Evolutionary conservation across 1,284 basidiomycete species (phyloP).

Genomic region (Cryptococcus sp.): DNA sequence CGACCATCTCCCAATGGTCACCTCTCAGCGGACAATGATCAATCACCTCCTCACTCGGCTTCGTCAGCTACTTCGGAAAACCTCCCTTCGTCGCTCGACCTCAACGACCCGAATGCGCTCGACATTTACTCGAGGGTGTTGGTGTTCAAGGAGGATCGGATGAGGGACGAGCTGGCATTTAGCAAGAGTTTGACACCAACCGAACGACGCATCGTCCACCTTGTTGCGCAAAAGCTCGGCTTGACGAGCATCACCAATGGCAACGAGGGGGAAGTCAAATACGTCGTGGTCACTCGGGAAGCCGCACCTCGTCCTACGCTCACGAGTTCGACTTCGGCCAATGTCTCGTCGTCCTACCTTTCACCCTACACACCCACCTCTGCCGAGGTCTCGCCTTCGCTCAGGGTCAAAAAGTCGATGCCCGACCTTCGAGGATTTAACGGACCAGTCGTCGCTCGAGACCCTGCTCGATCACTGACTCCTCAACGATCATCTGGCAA

Average conservation of each 20-base stretch:
- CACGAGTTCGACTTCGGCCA: constrained; percentile 52
- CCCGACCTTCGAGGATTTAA: constrained; percentile 53
- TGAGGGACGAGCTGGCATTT: constrained; percentile 96
- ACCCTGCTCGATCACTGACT: constrained; percentile 69
- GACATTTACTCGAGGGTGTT: constrained; percentile 96
- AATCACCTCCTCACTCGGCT: constrained; percentile 54
- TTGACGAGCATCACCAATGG: constrained; percentile 92
- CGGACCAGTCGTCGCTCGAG: constrained; percentile 64
- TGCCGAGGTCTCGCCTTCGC: constrained; percentile 54
- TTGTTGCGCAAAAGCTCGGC: constrained; percentile 91
- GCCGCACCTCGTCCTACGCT: constrained; percentile 31
- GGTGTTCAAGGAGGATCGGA: constrained; percentile 95
- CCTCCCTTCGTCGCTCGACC: constrained; percentile 69
- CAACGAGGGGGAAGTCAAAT: constrained; percentile 84
- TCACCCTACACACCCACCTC: constrained; percentile 49
- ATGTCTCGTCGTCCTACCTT: constrained; percentile 54
- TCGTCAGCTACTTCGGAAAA: constrained; percentile 38
- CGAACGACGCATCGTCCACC: constrained; percentile 87
- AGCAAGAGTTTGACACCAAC: constrained; percentile 75
- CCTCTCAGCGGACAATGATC: constrained; percentile 3
- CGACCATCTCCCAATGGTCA: constrained; percentile 7
- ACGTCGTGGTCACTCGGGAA: constrained; percentile 74
- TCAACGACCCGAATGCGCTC: constrained; percentile 90
- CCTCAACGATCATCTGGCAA: constrained; percentile 84
- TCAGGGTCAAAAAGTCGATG: constrained; percentile 93